Conservation (phyloP, 176 grass and related monocot genomes). For the Aegilops tauschii region DNA sequence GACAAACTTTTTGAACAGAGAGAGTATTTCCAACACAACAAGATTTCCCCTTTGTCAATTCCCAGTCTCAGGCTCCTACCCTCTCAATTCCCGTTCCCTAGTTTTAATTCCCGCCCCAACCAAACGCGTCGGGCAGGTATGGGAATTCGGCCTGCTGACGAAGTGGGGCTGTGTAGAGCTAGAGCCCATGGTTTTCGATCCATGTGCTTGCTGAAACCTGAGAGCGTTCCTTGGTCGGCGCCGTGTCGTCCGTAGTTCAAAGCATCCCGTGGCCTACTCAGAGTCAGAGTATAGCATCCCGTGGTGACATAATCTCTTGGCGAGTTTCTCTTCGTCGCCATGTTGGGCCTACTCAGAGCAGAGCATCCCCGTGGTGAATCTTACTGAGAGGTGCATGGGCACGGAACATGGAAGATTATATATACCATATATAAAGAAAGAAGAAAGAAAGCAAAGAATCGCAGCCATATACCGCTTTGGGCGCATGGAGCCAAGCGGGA, state of each 20-base stretch:
- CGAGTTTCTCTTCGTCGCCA: background rate
- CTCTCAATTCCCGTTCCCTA: no score
- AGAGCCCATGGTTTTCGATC: background rate
- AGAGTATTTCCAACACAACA: no score
- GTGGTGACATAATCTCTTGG: background rate
- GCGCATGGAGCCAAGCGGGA: background rate
- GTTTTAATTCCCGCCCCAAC: no score
- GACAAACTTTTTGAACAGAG: no score
- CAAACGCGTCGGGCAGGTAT: background rate
- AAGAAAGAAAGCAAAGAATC: background rate
- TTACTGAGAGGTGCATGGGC: no score
- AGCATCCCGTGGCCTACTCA: background rate
- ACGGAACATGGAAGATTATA: no score
- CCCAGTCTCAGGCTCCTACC: no score
- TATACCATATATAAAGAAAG: no score
- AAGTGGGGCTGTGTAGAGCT: background rate
- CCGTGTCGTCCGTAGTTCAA: background rate
- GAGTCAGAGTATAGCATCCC: no score
- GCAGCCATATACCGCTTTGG: background rate
- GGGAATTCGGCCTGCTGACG: background rate
- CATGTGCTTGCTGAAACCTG: conserved; percentile 6
- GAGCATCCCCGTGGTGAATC: no score
- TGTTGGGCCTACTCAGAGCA: background rate
- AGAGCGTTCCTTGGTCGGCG: conserved; percentile 10
- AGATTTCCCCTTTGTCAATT: no score